These are phyloP conservation scores for Porodaedalea pini DNA, from an alignment of 1,284 basidiomycete species.

Conservation along the genomic window DNA sequence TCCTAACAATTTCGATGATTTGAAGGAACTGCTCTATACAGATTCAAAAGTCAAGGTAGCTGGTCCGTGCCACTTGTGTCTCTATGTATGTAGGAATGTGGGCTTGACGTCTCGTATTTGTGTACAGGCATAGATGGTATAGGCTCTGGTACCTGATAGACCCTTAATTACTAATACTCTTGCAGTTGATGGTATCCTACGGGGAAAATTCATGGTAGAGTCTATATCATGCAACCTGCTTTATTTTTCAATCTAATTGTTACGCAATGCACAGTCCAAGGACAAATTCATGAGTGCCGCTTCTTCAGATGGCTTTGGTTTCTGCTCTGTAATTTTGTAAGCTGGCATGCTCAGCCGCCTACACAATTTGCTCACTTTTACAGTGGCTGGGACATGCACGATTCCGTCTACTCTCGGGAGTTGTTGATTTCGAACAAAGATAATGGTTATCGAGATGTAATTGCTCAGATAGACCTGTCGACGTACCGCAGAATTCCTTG, in stretches of 20 bases:
- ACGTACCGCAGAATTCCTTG: constrained; percentile 87
- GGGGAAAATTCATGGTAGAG: constrained; percentile 88
- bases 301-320: constrained; percentile 84
- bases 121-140: constrained; percentile 33
- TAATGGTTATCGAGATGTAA: constrained; percentile 89
- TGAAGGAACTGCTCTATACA: constrained; percentile 8
- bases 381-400: constrained; percentile 89
- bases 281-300: constrained; percentile 87
- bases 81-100: not conserved
- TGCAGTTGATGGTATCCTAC: constrained; percentile 85
- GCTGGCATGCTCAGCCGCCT: constrained; percentile 26
- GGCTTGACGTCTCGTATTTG: not conserved
- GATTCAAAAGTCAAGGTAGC: constrained; percentile 21
- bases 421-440: constrained; percentile 84
- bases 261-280: constrained; percentile 62
- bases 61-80: constrained; percentile 10
- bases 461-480: constrained; percentile 80
- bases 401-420: constrained; percentile 78
- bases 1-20: constrained; percentile 12
- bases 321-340: constrained; percentile 88
- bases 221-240: constrained; percentile 4
- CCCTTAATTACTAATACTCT: not conserved
- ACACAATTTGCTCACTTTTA: constrained; percentile 5
- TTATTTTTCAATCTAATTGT: not conserved
- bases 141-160: not conserved